Evolutionary conservation across 179 eudicot species (phyloP).

Genomic region (Camellia oleifera): DNA sequence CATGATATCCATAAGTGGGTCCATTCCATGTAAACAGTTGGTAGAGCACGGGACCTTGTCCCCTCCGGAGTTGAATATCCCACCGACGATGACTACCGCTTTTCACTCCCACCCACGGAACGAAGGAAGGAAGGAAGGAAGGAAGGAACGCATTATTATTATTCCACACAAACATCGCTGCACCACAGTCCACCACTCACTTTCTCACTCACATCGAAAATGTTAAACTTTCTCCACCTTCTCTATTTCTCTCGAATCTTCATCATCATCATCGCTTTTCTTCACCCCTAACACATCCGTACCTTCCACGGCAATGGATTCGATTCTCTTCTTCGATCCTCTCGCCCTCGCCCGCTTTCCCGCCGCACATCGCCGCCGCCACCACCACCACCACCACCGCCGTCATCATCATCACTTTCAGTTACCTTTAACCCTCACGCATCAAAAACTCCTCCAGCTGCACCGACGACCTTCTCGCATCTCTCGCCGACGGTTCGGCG

Average conservation of each 20-base stretch:
- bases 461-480: slow-evolving; percentile 5
- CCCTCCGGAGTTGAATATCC: no score
- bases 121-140: no score
- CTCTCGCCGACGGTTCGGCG: not conserved
- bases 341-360: not conserved
- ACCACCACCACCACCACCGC: not conserved
- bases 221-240: not conserved
- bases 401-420: not conserved
- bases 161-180: no score
- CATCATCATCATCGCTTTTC: not conserved
- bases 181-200: not conserved
- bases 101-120: no score
- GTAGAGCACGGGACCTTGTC: no score
- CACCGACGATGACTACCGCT: no score
- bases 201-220: not conserved
- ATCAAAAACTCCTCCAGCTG: not conserved
- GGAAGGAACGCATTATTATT: no score
- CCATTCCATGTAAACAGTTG: no score
- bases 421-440: slow-evolving; percentile 2
- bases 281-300: not conserved
- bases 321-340: not conserved
- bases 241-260: not conserved
- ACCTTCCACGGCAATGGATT: not conserved
- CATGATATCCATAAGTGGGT: no score
- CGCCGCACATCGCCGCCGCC: not conserved